These are phyloP conservation scores for Lithohypha guttulata DNA, from an alignment of 2,329 filamentous ascomycete species.

Conservation along the genomic window DNA sequence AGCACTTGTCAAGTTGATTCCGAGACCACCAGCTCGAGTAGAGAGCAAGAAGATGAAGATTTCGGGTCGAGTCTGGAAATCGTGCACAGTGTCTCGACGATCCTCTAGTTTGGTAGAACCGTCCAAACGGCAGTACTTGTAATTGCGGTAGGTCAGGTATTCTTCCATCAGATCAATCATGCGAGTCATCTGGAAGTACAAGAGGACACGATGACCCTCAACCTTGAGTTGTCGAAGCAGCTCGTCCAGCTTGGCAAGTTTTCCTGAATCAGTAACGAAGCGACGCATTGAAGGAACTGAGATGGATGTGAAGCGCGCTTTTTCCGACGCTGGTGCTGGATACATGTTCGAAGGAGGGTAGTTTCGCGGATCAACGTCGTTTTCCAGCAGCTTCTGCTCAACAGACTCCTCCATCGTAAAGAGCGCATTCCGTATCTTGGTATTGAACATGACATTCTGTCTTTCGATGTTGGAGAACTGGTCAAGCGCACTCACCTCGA, in stretches of 20 bases:
- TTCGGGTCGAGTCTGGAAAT: conserved; percentile 88
- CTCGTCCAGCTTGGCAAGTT: conserved; percentile 81
- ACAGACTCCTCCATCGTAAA: conserved; percentile 50
- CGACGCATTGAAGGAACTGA: conserved; percentile 90
- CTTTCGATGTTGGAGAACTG: conserved; percentile 56
- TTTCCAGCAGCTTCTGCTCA: conserved; percentile 64
- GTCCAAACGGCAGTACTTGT: conserved; percentile 94
- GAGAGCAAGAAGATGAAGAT: conserved; percentile 97
- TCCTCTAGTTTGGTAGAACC: conserved; percentile 97
- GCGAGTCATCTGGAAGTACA: conserved; percentile 99
- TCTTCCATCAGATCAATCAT: conserved; percentile 99
- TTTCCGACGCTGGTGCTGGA: conserved; percentile 67
- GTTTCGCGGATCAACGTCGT: conserved; percentile 55
- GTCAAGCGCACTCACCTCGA: conserved; percentile 67
- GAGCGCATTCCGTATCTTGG: conserved; percentile 60
- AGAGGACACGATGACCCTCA: conserved; percentile 78
- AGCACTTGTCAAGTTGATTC: conserved; percentile 92
- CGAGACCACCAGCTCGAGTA: conserved; percentile 90
- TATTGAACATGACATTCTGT: conserved; percentile 67
- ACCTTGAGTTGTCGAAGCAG: conserved; percentile 84
- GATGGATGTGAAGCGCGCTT: conserved; percentile 80
- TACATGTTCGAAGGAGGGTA: conserved; percentile 58
- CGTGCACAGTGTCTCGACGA: conserved; percentile 85
- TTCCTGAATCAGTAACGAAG: conserved; percentile 95
- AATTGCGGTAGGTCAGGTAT: conserved; percentile 96